Conservation (phyloP, 768 basidiomycete species). For the Suillus tomentosus region DNA sequence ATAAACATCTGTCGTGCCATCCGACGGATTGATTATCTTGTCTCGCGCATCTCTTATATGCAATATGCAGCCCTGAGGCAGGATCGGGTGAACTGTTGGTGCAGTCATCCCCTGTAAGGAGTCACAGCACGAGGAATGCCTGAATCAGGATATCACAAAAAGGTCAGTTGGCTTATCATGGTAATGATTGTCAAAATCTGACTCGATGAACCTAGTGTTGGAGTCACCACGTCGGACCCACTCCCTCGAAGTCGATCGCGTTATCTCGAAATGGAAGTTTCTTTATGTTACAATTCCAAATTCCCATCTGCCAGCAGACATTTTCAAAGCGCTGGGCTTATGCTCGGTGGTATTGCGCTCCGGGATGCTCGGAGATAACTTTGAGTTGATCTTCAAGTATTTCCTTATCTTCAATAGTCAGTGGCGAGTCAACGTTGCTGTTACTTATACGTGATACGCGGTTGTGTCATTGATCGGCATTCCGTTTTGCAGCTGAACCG, state of each 20-base stretch:
- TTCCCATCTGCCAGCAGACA: not conserved
- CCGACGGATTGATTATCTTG: not conserved
- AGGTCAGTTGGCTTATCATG: not conserved
- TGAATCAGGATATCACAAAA: not conserved
- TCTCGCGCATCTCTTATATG: not conserved
- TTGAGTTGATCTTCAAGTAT: not conserved
- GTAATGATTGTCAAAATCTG: not conserved
- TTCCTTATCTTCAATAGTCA: not conserved
- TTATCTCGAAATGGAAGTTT: conserved; percentile 1
- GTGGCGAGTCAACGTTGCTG: not conserved
- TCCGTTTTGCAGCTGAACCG: not conserved
- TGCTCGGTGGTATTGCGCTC: not conserved
- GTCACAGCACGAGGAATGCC: not conserved
- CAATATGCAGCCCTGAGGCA: not conserved
- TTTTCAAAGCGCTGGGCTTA: not conserved
- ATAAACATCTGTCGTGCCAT: not conserved
- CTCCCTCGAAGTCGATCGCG: not conserved
- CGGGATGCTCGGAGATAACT: not conserved
- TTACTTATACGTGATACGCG: not conserved
- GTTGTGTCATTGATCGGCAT: not conserved
- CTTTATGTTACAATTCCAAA: conserved; percentile 5
- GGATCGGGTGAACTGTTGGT: not conserved
- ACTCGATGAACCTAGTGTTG: not conserved
- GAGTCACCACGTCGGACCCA: not conserved
- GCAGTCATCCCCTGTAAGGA: not conserved